Conservation (phyloP, 305 asterid species). For the Fraxinus nigra region DNA sequence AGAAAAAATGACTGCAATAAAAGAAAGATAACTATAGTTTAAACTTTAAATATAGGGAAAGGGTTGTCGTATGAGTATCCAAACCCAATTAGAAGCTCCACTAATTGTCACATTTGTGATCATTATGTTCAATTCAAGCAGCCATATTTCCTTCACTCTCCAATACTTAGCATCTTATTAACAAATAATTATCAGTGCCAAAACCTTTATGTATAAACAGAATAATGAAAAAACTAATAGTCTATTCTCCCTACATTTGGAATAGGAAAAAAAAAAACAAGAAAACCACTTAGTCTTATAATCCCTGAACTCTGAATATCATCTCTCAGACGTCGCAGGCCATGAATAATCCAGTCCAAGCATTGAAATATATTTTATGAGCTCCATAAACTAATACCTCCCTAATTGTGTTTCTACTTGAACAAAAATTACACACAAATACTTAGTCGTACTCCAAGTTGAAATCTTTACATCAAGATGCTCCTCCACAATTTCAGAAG, state of each 20-base stretch:
- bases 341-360: neutral
- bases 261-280: too few species aligned
- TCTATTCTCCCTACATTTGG: neutral
- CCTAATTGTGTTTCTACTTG: neutral
- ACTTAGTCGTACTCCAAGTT: neutral
- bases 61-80: neutral
- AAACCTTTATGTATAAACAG: slow-evolving; percentile 3
- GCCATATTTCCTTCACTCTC: neutral
- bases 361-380: neutral
- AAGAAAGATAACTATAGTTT: neutral
- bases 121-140: slow-evolving; percentile 4
- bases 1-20: neutral
- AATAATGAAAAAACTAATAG: slow-evolving; percentile 3
- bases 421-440: neutral
- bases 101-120: neutral
- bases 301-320: neutral
- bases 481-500: neutral
- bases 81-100: neutral
- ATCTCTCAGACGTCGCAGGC: too few species aligned
- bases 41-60: neutral
- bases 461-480: neutral
- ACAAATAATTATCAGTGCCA: neutral
- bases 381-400: neutral
- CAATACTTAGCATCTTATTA: neutral
- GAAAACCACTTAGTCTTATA: neutral